Evolutionary conservation across 2,329 filamentous ascomycete genomes (phyloP).

Genomic region (Chaetomium sp.): DNA sequence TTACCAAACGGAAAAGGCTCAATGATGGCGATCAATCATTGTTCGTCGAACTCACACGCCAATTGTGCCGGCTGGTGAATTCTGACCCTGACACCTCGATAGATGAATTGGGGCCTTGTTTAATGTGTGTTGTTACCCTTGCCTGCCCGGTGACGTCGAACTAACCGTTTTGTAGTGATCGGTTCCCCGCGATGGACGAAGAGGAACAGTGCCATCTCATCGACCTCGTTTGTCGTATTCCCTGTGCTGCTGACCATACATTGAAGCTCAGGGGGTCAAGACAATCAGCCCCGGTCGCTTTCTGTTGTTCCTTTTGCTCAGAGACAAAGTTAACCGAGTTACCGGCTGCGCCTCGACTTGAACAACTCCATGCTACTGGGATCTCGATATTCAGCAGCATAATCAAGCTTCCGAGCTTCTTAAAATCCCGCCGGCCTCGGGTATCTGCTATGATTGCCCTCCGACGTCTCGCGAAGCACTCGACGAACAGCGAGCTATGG

Average conservation of each 20-base stretch:
- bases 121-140: constrained; percentile 27
- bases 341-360: constrained; percentile 3
- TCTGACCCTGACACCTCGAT: constrained; percentile 4
- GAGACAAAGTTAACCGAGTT: constrained; percentile 4
- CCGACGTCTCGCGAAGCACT: constrained; percentile 69
- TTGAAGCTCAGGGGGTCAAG: constrained; percentile 37
- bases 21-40: constrained; percentile 12
- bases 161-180: constrained; percentile 10
- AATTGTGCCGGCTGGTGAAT: constrained; percentile 18
- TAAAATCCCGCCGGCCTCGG: constrained; percentile 61
- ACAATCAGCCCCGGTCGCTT: background rate
- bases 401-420: constrained; percentile 49
- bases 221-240: constrained; percentile 56
- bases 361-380: constrained; percentile 13
- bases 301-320: constrained; percentile 31
- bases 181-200: constrained; percentile 32
- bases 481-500: constrained; percentile 58
- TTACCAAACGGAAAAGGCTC: constrained; percentile 30
- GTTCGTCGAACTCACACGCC: constrained; percentile 9
- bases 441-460: constrained; percentile 73
- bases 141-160: background rate
- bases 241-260: constrained; percentile 57
- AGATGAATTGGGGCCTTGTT: constrained; percentile 22
- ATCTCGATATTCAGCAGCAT: constrained; percentile 49
- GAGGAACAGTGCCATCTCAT: constrained; percentile 35